Evolutionary conservation across 2,329 filamentous ascomycete genomes (phyloP), one percentile per base, ranked within the genome.

Genomic region (Pyrenochaeta sp.): DNA sequence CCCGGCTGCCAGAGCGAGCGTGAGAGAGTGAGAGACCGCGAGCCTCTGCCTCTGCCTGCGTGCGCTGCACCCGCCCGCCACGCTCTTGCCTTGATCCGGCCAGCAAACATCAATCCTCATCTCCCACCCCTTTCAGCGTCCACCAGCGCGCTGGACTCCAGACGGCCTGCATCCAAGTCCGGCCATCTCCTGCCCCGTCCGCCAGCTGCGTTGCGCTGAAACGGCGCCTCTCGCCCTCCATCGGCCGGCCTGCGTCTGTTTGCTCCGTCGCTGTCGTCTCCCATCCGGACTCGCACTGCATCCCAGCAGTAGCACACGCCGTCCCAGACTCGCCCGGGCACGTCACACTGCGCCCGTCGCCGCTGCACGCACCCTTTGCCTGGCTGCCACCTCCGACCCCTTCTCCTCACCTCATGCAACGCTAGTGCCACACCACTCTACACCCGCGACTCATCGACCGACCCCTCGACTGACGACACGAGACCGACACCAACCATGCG

Each of bases 401-500:
- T 30, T 46, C 46, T 48, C 29, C 47, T 53, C 58, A 58, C 60
- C 58, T 55, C 59, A 63, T 65, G 65, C 62, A 50, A 63, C 64
- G 61, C 59, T 64, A 65, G 56, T 34, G 51, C 61, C 62, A 53
- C 64, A 61, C 53, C 57, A 53, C 56, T n/a, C n/a, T n/a, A n/a
- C n/a, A n/a, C 55, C 50, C 63, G 47, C 58, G 46, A 29, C 54
- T 45, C 38, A 52, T 37, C 24, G 27, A 34, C 44, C 31, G 53
- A 31, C 35, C 53, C 43, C 22, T 20, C 18, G 51, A 38, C 38
- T 51, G 41, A 51, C 50, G 29, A 41, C 60, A 46, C 44, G 29
- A 35, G 37, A 38, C 51, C 40, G 15, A n/a, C 48, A 53, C 26
- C 60, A 49, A 93, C 73, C 76, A 99, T 99, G 94, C 90, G 94